These are phyloP conservation scores for Penicillium sp. DNA, from an alignment of 2,329 filamentous ascomycete species.

Conservation along the genomic window DNA sequence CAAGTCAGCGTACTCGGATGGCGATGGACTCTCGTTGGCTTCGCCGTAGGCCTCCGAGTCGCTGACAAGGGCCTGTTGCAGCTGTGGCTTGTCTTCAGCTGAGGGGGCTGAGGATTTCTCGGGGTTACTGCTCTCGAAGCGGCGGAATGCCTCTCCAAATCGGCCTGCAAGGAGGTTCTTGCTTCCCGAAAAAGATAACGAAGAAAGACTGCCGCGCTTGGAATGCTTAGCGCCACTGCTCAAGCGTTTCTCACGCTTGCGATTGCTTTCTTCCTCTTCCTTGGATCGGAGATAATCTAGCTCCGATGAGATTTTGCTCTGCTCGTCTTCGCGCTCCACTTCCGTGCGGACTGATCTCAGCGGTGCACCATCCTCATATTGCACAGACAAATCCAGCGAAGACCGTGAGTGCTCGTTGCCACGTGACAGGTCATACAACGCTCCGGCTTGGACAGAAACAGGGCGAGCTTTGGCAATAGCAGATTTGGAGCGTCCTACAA, in stretches of 20 bases:
- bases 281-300: slow-evolving; percentile 75
- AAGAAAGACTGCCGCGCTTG: slow-evolving; percentile 69
- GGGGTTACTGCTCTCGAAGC: slow-evolving; percentile 64
- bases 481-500: slow-evolving; percentile 56
- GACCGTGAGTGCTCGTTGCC: slow-evolving; percentile 63
- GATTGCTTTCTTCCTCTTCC: slow-evolving; percentile 59
- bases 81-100: slow-evolving; percentile 41
- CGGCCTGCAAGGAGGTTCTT: slow-evolving; percentile 81
- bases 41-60: slow-evolving; percentile 69
- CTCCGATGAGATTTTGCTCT: slow-evolving; percentile 66
- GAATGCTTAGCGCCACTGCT: slow-evolving; percentile 57
- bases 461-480: slow-evolving; percentile 66
- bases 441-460: slow-evolving; percentile 75
- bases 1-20: slow-evolving; percentile 45
- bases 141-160: slow-evolving; percentile 89
- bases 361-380: slow-evolving; percentile 34
- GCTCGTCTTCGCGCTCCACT: slow-evolving; percentile 31
- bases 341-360: slow-evolving; percentile 35
- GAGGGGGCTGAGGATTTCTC: slow-evolving; percentile 37
- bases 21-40: slow-evolving; percentile 49
- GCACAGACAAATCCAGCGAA: slow-evolving; percentile 32
- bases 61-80: slow-evolving; percentile 61
- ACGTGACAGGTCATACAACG: slow-evolving; percentile 68
- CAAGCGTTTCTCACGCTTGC: slow-evolving; percentile 51
- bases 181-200: slow-evolving; percentile 63